Evolutionary conservation across 768 basidiomycete genomes (phyloP), one percentile per base, ranked within the genome.

Genomic region (Hygrocybe punicea): DNA sequence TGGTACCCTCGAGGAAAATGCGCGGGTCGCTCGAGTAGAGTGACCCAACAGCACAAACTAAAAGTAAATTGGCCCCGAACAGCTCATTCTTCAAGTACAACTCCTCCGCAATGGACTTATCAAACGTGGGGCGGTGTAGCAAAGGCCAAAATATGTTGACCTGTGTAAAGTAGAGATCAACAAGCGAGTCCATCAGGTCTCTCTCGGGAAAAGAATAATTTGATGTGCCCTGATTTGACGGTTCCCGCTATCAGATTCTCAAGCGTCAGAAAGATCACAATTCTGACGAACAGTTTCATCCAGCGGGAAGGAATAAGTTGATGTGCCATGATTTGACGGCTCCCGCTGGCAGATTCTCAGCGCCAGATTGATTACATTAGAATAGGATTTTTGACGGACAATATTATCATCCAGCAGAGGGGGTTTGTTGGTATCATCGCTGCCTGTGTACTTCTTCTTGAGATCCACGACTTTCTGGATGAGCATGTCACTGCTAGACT

Each of bases 101-200:
- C 1, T 79, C 78, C 6, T 79, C 73, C 1, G 64, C 64, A 39
- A 87, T 67, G 21, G 77, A 73, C 33, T 70, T 69, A 42, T 85
- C 78, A 60, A 94, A 93, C 16, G 82, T 82, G 0, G 84, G 84
- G 0, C 84, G 80, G 64, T 93, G 91, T 2, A 96, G 72, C 8
- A 94, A 73, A 1, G 91, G 90, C 1, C 81, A 65, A 48, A 81
- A 74, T 3, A 66, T 58, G 61, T 91, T 87, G 58, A 79, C 59
- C 34, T 81, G 62, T 0, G 59, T 61, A 65, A 94, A 96, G 62
- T 86, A 93, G n/a, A 78, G 67, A 47, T 86, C 77, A 48, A 91
- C 72, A 23, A 96, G 78, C 0, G 63, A 59, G 1, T 63, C 56
- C 7, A 82, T 74, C 16, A 93, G 76, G 46, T 85, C 84, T 5